phyloP scores from a whole-genome alignment of 192 early-diverging fungal species.

The Haplosporangium gracile region DNA sequence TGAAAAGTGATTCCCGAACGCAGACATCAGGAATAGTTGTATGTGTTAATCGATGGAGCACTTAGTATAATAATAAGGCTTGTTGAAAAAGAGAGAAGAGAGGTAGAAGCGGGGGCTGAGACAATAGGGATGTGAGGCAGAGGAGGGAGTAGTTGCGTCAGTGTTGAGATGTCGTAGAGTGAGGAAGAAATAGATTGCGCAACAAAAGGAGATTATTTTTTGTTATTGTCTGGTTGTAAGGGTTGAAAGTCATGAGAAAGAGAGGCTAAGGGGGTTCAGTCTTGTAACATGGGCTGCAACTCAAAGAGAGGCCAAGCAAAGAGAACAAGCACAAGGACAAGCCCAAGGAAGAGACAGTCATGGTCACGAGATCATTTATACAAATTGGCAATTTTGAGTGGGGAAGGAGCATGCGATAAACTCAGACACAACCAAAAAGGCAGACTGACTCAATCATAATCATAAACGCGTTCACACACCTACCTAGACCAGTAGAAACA shows the following conservation, averaged over 20 bases:
- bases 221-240: background rate
- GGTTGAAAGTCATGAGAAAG: background rate
- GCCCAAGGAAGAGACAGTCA: background rate
- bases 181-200: background rate
- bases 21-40: background rate
- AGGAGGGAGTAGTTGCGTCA: background rate
- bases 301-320: no score
- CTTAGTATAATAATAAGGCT: background rate
- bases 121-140: background rate
- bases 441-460: background rate
- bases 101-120: background rate
- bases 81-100: background rate
- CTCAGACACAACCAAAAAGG: no score
- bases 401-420: no score
- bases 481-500: background rate
- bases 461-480: background rate
- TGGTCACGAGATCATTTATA: background rate
- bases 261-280: background rate
- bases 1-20: constrained; percentile 4
- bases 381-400: no score
- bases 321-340: background rate
- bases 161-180: background rate
- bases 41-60: background rate
- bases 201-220: background rate
- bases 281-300: background rate